A percentile compares a stretch with the other conserved stretches of the same genome.
Conservation (phyloP, 2,329 filamentous ascomycete species). For the Colletotrichum cordylinicola region DNA sequence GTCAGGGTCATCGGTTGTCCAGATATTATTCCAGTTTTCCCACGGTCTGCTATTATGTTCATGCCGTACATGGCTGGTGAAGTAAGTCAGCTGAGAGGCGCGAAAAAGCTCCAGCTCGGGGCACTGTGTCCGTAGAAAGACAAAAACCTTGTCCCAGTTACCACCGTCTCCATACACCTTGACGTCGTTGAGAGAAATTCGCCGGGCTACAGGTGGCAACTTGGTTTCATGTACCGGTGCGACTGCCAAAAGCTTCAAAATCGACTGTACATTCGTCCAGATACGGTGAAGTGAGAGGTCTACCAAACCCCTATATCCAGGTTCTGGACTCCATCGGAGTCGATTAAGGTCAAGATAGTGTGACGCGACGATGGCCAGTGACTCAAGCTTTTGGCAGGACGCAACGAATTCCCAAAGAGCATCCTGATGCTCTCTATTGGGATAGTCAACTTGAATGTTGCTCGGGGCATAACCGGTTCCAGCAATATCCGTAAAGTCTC, state of each 20-base stretch:
- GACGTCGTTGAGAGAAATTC: not conserved
- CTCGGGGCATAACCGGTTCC: not conserved
- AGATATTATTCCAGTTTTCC: not conserved
- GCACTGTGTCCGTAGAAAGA: not conserved
- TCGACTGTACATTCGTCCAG: not conserved
- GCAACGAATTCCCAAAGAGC: not conserved
- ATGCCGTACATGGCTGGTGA: not conserved
- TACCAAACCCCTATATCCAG: not conserved
- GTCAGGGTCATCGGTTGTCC: not conserved
- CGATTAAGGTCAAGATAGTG: slow-evolving; percentile 1
- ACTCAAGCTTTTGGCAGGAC: not conserved
- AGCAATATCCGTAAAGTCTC: not conserved
- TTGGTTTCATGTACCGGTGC: not conserved
- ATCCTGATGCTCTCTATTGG: slow-evolving; percentile 2
- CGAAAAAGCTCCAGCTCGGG: not conserved
- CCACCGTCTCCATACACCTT: not conserved
- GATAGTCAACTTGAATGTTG: slow-evolving; percentile 1
- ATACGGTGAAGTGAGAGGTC: not conserved
- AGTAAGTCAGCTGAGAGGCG: not conserved
- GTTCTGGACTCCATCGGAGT: not conserved
- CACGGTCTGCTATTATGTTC: not conserved
- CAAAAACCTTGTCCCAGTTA: not conserved
- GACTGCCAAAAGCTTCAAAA: not conserved
- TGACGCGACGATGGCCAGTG: not conserved
- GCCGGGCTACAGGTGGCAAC: not conserved